Evolutionary conservation across 2,329 filamentous ascomycete species (phyloP).

Genomic region (Colletotrichum sp.): DNA sequence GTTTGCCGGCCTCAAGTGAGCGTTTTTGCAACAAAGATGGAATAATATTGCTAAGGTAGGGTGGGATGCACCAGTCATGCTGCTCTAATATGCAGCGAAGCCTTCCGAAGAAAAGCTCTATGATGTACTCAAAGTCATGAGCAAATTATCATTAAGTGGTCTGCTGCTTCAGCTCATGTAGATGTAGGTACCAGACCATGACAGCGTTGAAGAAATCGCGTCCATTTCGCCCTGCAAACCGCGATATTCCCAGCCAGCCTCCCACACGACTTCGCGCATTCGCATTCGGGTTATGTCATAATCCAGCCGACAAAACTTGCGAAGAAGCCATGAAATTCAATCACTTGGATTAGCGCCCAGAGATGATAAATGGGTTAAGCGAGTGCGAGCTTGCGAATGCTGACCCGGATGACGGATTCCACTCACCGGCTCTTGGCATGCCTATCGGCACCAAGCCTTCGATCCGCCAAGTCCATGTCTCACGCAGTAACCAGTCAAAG

Average conservation of each 20-base stretch:
- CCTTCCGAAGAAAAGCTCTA: background rate
- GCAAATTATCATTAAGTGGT: background rate
- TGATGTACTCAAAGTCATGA: background rate
- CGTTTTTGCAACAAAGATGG: accelerated
- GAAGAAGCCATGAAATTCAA: background rate
- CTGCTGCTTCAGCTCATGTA: background rate
- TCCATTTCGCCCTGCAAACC: background rate
- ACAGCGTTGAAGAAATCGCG: background rate
- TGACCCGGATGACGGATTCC: background rate
- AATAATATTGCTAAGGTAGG: background rate
- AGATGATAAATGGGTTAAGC: conserved; percentile 32
- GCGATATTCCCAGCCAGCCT: background rate
- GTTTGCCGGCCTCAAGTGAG: background rate
- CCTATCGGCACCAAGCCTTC: background rate
- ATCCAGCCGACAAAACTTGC: background rate
- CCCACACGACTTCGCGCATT: background rate
- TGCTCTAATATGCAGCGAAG: background rate
- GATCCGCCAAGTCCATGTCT: background rate
- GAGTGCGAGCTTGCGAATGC: background rate
- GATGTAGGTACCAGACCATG: background rate
- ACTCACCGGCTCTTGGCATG: background rate
- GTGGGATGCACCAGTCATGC: background rate
- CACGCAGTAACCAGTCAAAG: background rate
- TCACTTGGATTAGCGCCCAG: conserved; percentile 24
- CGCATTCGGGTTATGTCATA: background rate